A percentile compares a stretch with the other conserved stretches of the same genome.
Conservation (phyloP, 192 early-diverging fungal genomes). For the Backusella tarrabulga region DNA sequence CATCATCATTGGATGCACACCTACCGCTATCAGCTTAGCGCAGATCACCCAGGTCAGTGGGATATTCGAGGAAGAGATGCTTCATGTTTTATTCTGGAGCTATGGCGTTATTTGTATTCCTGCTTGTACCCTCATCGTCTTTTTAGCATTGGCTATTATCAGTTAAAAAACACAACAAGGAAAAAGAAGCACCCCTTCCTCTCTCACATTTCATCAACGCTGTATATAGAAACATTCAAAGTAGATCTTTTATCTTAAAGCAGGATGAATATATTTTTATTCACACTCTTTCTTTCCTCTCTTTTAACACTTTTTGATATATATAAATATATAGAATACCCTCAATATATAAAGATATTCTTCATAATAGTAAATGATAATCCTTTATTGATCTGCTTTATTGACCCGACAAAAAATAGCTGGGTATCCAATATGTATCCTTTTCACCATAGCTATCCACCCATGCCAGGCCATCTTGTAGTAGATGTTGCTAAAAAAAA, state of each 20-base stretch:
- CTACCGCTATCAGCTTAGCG: slow-evolving; percentile 70
- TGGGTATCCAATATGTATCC: slow-evolving; percentile 55
- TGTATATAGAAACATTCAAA: not conserved
- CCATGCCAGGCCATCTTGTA: slow-evolving; percentile 78
- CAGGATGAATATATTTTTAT: not conserved
- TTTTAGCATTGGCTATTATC: slow-evolving; percentile 22
- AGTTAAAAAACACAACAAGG: not conserved
- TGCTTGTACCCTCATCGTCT: slow-evolving; percentile 21
- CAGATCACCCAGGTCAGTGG: slow-evolving; percentile 70
- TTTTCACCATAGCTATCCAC: slow-evolving; percentile 60
- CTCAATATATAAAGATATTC: not conserved
- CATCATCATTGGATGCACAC: slow-evolving; percentile 60
- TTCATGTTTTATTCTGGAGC: slow-evolving; percentile 65
- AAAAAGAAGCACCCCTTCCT: not conserved
- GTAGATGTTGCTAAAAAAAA: slow-evolving; percentile 54
- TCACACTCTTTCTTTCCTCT: not conserved
- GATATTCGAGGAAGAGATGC: slow-evolving; percentile 67
- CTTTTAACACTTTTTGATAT: not conserved
- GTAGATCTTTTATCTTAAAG: not conserved
- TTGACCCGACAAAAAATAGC: slow-evolving; percentile 45
- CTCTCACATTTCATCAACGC: not conserved
- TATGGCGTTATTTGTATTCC: slow-evolving; percentile 55
- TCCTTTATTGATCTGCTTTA: not conserved
- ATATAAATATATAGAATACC: slow-evolving; percentile 6
- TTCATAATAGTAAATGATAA: not conserved